These are phyloP conservation scores for Lepidium africanum DNA, from an alignment of 345 rosid species.

Conservation along the genomic window DNA sequence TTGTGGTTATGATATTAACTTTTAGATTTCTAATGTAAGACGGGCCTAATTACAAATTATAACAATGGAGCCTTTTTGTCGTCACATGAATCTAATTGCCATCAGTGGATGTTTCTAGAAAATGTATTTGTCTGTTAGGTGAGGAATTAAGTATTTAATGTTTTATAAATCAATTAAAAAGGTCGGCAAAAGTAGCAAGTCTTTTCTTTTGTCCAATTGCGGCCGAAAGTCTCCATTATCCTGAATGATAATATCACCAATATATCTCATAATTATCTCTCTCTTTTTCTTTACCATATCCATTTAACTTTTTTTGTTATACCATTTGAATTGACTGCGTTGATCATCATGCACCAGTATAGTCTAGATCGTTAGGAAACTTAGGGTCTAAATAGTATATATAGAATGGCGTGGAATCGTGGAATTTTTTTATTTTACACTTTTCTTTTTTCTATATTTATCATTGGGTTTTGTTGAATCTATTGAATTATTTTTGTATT, in stretches of 20 bases:
- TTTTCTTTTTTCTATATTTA: too few relatives aligned
- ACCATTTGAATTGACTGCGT: too few relatives aligned
- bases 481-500: too few relatives aligned
- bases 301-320: too few relatives aligned
- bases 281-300: too few relatives aligned
- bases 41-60: background rate
- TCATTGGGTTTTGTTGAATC: too few relatives aligned
- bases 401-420: too few relatives aligned
- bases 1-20: background rate
- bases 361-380: too few relatives aligned
- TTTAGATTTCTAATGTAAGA: background rate
- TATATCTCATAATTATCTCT: background rate
- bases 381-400: too few relatives aligned
- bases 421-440: too few relatives aligned
- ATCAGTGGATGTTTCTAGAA: background rate
- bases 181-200: constrained; percentile 15
- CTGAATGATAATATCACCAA: background rate
- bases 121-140: background rate
- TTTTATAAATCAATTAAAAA: background rate
- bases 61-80: background rate
- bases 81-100: background rate
- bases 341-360: too few relatives aligned
- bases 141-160: background rate
- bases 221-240: constrained; percentile 19
- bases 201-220: constrained; percentile 5